phyloP scores from a whole-genome alignment of 2,329 filamentous ascomycete genomes.

The Ophiostoma quercus region DNA sequence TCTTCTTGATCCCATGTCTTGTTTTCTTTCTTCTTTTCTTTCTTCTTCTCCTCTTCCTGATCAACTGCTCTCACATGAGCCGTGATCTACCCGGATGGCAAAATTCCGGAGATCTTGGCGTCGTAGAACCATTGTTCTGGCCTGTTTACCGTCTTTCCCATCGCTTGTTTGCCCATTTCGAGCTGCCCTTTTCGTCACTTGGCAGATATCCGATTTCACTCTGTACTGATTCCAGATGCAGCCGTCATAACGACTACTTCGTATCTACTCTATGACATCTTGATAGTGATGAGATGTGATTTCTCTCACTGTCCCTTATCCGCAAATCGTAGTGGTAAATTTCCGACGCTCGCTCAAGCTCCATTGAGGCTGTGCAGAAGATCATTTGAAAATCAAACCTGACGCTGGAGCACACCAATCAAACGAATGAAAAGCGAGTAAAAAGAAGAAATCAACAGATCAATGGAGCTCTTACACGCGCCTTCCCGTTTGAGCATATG shows the following conservation, averaged over 20 bases:
- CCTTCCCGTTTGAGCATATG: conserved; percentile 6
- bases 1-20: not conserved
- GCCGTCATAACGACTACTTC: not conserved
- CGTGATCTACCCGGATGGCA: not conserved
- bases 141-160: not conserved
- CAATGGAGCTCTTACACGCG: conserved; percentile 10
- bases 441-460: not conserved
- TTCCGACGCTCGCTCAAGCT: not conserved
- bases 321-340: not conserved
- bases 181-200: conserved; percentile 8
- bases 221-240: not conserved
- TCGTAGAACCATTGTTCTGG: not conserved
- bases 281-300: not conserved
- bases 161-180: not conserved
- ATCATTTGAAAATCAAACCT: not conserved
- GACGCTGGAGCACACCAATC: no score
- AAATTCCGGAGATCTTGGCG: not conserved
- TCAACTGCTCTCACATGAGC: not conserved
- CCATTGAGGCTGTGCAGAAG: conserved; percentile 8
- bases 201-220: not conserved
- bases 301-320: no score
- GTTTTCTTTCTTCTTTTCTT: not conserved
- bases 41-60: not conserved
- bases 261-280: no score
- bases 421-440: not conserved